A percentile compares a stretch with the other conserved stretches of the same genome.
phyloP scores from a whole-genome alignment of 1,139 yeast species.

The Spencermartinsiella ligniputridi region DNA sequence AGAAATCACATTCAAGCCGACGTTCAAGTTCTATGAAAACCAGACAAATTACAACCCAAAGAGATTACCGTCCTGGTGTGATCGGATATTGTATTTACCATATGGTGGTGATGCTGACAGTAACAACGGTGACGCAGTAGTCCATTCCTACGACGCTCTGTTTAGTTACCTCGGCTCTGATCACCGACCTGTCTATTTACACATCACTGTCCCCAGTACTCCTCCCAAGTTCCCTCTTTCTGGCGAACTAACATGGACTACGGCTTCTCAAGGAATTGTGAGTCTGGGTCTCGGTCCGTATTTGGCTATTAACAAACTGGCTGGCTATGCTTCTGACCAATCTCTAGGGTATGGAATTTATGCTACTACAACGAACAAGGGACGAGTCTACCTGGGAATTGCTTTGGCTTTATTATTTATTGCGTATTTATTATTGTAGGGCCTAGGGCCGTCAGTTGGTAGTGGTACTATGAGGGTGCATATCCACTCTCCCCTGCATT shows the following conservation, averaged over 20 bases:
- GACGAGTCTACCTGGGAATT: conserved; percentile 1
- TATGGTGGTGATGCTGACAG: conserved; percentile 37
- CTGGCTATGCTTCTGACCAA: not conserved
- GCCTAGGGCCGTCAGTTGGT: too few species aligned
- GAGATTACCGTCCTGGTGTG: conserved; percentile 87
- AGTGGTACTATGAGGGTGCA: too few species aligned
- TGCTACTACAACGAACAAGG: not conserved
- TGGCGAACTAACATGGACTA: not conserved
- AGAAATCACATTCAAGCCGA: conserved; percentile 59
- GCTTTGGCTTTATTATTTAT: conserved; percentile 2
- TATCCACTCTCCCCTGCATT: too few species aligned
- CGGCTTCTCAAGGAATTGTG: not conserved
- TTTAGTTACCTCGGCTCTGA: conserved; percentile 42
- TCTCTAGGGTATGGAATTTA: not conserved
- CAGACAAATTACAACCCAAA: conserved; percentile 49
- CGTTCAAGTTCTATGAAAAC: conserved; percentile 55
- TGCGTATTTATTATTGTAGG: not conserved
- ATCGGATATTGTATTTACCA: conserved; percentile 60
- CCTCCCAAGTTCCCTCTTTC: conserved; percentile 12
- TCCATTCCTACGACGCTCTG: conserved; percentile 42
- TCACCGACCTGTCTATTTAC: conserved; percentile 46
- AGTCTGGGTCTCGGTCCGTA: conserved; percentile 6
- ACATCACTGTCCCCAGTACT: conserved; percentile 17
- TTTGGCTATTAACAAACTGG: conserved; percentile 7
- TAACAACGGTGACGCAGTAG: conserved; percentile 8